Conservation (phyloP, 208 protist species). For the Wallacemonas rigidus region DNA sequence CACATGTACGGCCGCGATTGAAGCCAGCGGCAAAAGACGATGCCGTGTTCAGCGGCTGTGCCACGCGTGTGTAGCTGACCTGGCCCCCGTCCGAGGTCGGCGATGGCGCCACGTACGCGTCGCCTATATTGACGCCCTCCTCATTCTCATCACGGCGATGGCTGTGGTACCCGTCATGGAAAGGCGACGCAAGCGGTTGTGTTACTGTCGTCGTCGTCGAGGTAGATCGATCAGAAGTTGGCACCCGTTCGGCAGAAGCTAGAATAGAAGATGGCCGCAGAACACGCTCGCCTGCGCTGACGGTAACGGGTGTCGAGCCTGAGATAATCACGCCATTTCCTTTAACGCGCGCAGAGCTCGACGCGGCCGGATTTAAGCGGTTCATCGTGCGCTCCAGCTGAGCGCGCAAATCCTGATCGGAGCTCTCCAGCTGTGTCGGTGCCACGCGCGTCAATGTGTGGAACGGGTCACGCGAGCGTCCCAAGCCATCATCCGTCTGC, state of each 20-base stretch:
- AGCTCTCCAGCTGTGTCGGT: conserved; percentile 20
- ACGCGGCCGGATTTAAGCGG: conserved; percentile 5
- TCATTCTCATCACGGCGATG: too few species aligned
- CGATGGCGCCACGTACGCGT: too few species aligned
- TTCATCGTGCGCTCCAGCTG: conserved; percentile 11
- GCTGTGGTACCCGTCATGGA: too few species aligned
- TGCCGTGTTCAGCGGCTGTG: not conserved
- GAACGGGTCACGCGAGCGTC: conserved; percentile 9
- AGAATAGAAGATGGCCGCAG: conserved; percentile 44
- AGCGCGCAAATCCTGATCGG: not conserved
- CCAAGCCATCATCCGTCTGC: conserved; percentile 19
- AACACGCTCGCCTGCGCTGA: conserved; percentile 3
- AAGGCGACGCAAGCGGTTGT: too few species aligned
- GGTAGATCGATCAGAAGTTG: not conserved
- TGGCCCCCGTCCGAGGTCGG: too few species aligned
- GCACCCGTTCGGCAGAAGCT: conserved; percentile 30
- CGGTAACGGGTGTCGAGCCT: not conserved
- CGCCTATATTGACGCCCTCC: too few species aligned
- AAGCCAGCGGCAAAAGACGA: not conserved
- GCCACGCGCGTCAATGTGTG: conserved; percentile 14
- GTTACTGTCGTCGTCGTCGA: not conserved
- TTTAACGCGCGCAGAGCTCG: not conserved
- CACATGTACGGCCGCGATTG: conserved; percentile 25
- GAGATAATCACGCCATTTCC: not conserved
- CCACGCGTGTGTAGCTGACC: too few species aligned